Base-by-base conservation (phyloP, 331 rosid genomes). In the Rhamnella rubrinervis region DNA sequence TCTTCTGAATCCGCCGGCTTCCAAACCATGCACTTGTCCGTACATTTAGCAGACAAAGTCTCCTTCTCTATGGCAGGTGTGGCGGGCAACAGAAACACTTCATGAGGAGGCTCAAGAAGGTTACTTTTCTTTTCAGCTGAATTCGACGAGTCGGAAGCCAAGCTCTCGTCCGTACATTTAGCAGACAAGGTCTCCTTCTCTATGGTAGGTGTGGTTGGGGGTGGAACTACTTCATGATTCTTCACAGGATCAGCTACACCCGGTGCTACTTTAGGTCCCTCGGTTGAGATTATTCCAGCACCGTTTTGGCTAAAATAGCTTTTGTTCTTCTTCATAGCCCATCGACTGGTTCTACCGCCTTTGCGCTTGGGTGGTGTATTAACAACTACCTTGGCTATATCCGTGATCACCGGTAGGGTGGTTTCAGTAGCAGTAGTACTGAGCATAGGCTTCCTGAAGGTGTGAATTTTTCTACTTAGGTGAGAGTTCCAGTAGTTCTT, bases 401-500 rank as follows among this genome's bases (percentile, higher is more conserved):
- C 61, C 56, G 59, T 66, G 17, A 44, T 19, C 47, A n/a, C 17
- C 23, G 70, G 21, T n/a, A 46, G 26, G 35, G 35, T 4, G 35
- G 35, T 31, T 31, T 31, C 35, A 31, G 35, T 31, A 31, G 35
- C 4, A 31, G 35, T 4, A 31, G 35, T 4, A 31, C 35, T 4
- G 35, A 31, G 5, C 35, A 11, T 37, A 21, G 82, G 66, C 21
- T 80, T 78, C 16, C 81, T 68, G 65, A 80, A 77, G 14, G 69
- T 84, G 68, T 77, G 77, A 16, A 85, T 72, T 77, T 82, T 89
- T 15, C 97, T 78, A 26, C 96, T 87, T 68, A 92, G 52, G 52
- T 92, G 95, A 7, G 96, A 87, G 51, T 92, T 92, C 97, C 97
- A 92, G 41, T 92, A 84, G 58, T 92, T 92, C 26, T 92, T 92